Conservation (phyloP, 2,329 filamentous ascomycete genomes). For the Penicillium verrucosum region DNA sequence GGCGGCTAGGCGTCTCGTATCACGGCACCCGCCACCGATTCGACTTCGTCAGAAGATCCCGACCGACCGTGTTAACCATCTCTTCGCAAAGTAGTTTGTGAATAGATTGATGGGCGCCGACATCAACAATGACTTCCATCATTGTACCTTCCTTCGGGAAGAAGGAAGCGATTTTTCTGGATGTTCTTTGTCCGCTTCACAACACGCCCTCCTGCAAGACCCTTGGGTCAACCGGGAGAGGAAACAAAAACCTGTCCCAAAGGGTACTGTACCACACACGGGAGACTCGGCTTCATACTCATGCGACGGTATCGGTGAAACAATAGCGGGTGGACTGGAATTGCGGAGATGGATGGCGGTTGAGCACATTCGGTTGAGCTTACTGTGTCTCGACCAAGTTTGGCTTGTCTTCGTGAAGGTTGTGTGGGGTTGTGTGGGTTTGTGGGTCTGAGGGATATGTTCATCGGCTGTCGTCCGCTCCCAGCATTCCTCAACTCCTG, state of each 20-base stretch:
- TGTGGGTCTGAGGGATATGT: slow-evolving; percentile 13
- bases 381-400: slow-evolving; percentile 6
- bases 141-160: slow-evolving; percentile 37
- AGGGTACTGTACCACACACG: slow-evolving; percentile 77
- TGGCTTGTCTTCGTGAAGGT: slow-evolving; percentile 10
- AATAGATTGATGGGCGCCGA: slow-evolving; percentile 59
- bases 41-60: slow-evolving; percentile 48
- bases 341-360: slow-evolving; percentile 25
- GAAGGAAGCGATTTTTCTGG: slow-evolving; percentile 80
- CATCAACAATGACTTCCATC: slow-evolving; percentile 28
- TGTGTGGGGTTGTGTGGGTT: slow-evolving; percentile 7
- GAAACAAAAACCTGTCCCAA: slow-evolving; percentile 94
- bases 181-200: slow-evolving; percentile 88
- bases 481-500: slow-evolving; percentile 19
- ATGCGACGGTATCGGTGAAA: slow-evolving; percentile 9
- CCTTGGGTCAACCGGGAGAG: slow-evolving; percentile 54
- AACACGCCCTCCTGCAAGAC: slow-evolving; percentile 59
- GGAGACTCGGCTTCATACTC: slow-evolving; percentile 52
- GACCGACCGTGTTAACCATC: slow-evolving; percentile 68
- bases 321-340: slow-evolving; percentile 20
- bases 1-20: slow-evolving; percentile 47
- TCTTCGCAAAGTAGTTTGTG: slow-evolving; percentile 52
- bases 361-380: slow-evolving; percentile 14
- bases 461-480: slow-evolving; percentile 9
- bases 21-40: slow-evolving; percentile 53